Evolutionary conservation across 768 basidiomycete genomes (phyloP), one percentile per base, ranked within the genome.

Genomic region (Amanita inopinata): DNA sequence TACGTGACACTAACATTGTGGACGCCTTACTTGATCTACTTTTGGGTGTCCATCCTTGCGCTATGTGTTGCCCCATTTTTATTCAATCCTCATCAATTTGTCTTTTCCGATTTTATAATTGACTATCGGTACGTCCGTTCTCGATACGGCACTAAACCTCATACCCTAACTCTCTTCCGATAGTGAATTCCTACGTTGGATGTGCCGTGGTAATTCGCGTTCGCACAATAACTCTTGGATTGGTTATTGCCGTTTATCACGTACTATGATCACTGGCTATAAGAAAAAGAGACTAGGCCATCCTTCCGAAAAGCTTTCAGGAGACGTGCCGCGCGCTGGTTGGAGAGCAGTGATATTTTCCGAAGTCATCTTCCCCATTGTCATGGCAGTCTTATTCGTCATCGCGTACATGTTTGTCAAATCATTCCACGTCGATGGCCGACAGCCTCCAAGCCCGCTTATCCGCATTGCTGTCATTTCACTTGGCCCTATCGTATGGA

Each of bases 81-180:
- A 55, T 99, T 98, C 77, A 99, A 98, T 59, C 96, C 96, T n/a
- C 96, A 99, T 61, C 96, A 98, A 63, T 99, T 99, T 67, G 87
- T 88, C 14, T 84, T 92, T 61, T 78, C 91, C 28, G 96, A 99
- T 62, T 99, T 93, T 63, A 76, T 98, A 61, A 87, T 98, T 57
- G 96, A 99, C 64, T 91, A 91, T 55, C 72, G 85, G 84, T 83
- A 55, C 55, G 76, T 62, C 35, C 33, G 37, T 14, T 27, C 20
- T 38, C 8, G 2, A 12, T 23, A 17, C 33, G 32, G 8, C 12
- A 9, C 40, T n/a, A 28, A 27, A 44, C 22, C 28, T 18, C 15
- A 18, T 48, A 3, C 47, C 40, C 28, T 52, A n/a, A 36, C 28
- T 22, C 23, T 5, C 31, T 42, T 19, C 33, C 40, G 63, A 55